Evolutionary conservation across 441 rosid genomes (phyloP), one percentile per base, ranked within the genome.

Genomic region (Isatis lusitanica): DNA sequence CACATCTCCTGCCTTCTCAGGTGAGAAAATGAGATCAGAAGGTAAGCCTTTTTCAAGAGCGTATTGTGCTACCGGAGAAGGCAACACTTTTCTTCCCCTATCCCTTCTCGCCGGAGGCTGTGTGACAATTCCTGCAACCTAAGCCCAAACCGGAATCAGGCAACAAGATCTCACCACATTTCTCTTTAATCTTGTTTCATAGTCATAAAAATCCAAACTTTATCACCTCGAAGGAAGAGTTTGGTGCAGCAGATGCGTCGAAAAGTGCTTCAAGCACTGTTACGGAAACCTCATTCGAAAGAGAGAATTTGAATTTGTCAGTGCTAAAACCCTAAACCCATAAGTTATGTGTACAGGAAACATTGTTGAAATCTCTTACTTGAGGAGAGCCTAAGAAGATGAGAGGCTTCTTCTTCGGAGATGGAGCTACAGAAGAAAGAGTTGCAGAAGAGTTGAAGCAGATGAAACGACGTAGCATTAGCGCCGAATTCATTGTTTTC

Each of bases 361-460:
- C 42, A 44, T 21, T 9, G 21, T 53, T 15, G 18, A 66, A 21
- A 18, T 39, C 28, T n/a, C 48, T 72, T 17, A 89, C 99, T 90
- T 90, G 83, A 74, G 98, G 98, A 78, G 99, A 89, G 71, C 98
- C 99, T 67, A 94, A 63, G 87, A 94, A 92, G 79, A 92, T 88
- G 43, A 92, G 88, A 6, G 93, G 78, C 75, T 85, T 92, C 83
- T 88, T 92, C 86, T 79, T 87, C 30, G 87, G 80, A 55, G 82
- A 18, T 0, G 76, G 57, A 56, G 75, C 3, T 9, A 47, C 9
- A 67, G 84, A 52, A 28, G 85, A 51, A 48, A 75, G 17, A 43
- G 74, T 52, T 65, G 86, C 36, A 8, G 80, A 13, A 42, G 76
- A 47, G 70, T 70, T 63, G 82, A 26, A 17, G 83, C 75, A 86